Evolutionary conservation across 164 flowering plant species (phyloP), one percentile per base, ranked within the genome.

Genomic region (Vitis rotundifolia): DNA sequence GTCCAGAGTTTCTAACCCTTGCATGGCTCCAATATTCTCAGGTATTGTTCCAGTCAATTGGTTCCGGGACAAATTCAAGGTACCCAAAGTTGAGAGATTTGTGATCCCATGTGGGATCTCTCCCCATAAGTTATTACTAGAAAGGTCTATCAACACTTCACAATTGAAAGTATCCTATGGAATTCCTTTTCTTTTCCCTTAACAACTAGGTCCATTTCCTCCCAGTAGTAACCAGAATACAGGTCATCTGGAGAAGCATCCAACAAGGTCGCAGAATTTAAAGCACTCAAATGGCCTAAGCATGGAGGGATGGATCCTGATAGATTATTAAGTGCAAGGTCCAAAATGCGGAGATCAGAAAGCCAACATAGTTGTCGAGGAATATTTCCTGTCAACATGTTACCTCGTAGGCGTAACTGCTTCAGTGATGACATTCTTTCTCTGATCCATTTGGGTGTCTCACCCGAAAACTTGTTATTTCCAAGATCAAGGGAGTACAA

Each of bases 231-330:
- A 31, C 44, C 44, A 31, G 2, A 4, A 31, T 31, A 31, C 44
- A 31, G 44, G 5, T 31, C 44, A 31, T 31, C 44, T 31, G 44
- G 44, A 31, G 19, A 9, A 53, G 48, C 13, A 28, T 62, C 14
- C 11, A 49, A 9, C 5, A 5, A 5, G 48, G 15, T 53, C 31
- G 47, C 15, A 11, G 7, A 31, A 26, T 70, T 4, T 8, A 18
- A 49, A 8, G 61, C 61, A 13, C 49, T 28, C 31, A 73, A 49
- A 16, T 76, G 60, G 1, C 47, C 13, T 14, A 77, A n/a, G 53
- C 82, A 76, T 1, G 13, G n/a, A 0, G 83, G 80, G 12, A 80
- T 77, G 9, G 1, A 8, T 13, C 78, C 76, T 3, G 83, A 74
- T 5, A 80, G 13, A 1, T 69, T 57, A 47, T 80, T 80, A 7